Evolutionary conservation across 495 filamentous ascomycete genomes (phyloP), one percentile per base, ranked within the genome.

Genomic region (Talaromyces proteolyticus): DNA sequence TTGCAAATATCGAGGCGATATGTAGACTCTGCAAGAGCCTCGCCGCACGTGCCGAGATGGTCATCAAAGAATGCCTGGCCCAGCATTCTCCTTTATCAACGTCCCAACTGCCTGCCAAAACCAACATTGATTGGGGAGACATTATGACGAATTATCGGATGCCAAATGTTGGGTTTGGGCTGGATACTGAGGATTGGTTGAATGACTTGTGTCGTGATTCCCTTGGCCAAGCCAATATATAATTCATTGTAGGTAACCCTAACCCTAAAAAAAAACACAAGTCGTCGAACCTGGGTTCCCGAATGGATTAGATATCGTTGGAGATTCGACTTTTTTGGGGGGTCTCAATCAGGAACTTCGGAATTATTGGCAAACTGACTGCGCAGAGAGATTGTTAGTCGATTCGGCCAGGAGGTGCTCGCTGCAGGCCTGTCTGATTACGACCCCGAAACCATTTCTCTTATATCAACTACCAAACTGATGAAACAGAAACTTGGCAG

Each of bases 331-430:
- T n/a, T 80, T 6, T 74, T 80, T 55, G 79, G 73, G 72, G 76
- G 73, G 45, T 79, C 75, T 0, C 76, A 81, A 61, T 78, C 75
- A 12, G 76, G 77, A 12, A 79, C 75, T 0, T 72, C 75, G 0
- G 77, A 80, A 54, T 62, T 64, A 0, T 68, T 78, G 50, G 75
- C 76, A 17, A 58, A 70, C 42, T 61, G 67, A 5, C 60, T 81
- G 8, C 68, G 63, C 0, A 57, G 70, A 45, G 76, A 80, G 22
- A 70, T 72, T 39, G 56, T 59, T 7, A 47, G 61, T 14, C 65
- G 69, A 7, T 76, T 75, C 56, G 69, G 71, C 3, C 55, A 74
- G 17, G 56, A 65, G 17, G 56, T 57, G 8, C 55, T 81, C 41
- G 62, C 61, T 0, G 69, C 72, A 11, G 77, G 80, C 43, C 57